These are phyloP conservation scores for Aureobasidium pullulans DNA, from an alignment of 2,329 filamentous ascomycete genomes.

Conservation along the genomic window DNA sequence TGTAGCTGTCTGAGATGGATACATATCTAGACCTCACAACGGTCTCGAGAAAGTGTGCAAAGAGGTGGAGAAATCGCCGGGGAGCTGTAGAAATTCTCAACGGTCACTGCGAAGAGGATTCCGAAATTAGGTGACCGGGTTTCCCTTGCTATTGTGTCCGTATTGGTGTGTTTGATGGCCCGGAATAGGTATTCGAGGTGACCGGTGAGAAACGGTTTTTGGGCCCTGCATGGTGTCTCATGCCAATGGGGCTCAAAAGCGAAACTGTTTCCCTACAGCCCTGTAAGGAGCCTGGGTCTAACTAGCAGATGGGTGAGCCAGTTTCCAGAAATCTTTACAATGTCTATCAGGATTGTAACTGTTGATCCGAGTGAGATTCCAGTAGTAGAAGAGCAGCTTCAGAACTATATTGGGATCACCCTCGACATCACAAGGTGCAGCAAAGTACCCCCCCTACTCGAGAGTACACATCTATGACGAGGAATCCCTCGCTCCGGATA, in stretches of 20 bases:
- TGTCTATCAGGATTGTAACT: too few relatives aligned
- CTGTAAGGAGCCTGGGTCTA: neutral
- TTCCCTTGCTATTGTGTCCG: neutral
- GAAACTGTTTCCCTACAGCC: neutral
- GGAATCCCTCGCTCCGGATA: too few relatives aligned
- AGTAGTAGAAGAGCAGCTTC: too few relatives aligned
- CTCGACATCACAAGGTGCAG: too few relatives aligned
- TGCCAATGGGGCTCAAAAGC: neutral
- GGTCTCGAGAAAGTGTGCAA: neutral
- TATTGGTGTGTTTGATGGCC: neutral
- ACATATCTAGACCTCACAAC: neutral
- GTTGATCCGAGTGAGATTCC: too few relatives aligned
- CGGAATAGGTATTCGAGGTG: neutral
- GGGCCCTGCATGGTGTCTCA: neutral
- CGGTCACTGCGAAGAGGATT: neutral
- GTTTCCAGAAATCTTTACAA: neutral
- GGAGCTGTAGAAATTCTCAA: neutral
- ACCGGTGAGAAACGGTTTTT: neutral
- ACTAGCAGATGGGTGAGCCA: neutral
- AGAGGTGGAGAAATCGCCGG: neutral
- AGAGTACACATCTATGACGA: too few relatives aligned
- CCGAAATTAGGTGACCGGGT: neutral
- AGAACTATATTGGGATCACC: too few relatives aligned
- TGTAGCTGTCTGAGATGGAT: neutral
- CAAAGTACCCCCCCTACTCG: too few relatives aligned